Percentiles rank a stretch among this genome's conserved stretches.
Evolutionary conservation across 2,329 filamentous ascomycete genomes (phyloP).

Genomic region (Colletotrichum cuscutae): DNA sequence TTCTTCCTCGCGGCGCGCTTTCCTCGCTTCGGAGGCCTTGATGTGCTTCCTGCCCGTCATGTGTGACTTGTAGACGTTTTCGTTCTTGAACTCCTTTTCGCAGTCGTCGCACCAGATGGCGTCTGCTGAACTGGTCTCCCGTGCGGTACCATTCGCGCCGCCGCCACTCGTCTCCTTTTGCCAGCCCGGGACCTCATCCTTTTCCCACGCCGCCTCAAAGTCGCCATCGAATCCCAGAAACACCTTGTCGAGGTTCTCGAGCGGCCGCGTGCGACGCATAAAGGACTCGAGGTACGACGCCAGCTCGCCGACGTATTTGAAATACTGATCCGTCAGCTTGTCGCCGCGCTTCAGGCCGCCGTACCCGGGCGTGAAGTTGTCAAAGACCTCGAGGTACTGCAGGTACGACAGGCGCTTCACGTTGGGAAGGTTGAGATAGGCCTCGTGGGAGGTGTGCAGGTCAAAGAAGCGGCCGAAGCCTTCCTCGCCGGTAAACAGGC

Average conservation of each 20-base stretch:
- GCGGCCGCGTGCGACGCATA: conserved; percentile 82
- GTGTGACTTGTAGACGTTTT: conserved; percentile 93
- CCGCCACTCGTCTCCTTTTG: conserved; percentile 59
- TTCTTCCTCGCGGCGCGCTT: conserved; percentile 55
- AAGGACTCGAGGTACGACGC: conserved; percentile 89
- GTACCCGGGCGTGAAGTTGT: conserved; percentile 81
- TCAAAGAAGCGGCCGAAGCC: conserved; percentile 94
- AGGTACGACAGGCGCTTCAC: conserved; percentile 89
- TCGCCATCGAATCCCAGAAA: conserved; percentile 82
- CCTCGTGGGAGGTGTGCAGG: conserved; percentile 83
- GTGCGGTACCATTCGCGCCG: conserved; percentile 48
- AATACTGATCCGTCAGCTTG: conserved; percentile 93
- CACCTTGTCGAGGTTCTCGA: conserved; percentile 86
- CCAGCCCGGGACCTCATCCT: conserved; percentile 85
- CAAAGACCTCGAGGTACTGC: conserved; percentile 92
- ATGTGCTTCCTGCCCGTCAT: conserved; percentile 92
- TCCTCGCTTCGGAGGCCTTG: conserved; percentile 78
- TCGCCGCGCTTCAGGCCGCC: conserved; percentile 81
- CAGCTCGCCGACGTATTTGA: conserved; percentile 85
- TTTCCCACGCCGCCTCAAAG: conserved; percentile 85
- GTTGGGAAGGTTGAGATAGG: conserved; percentile 88
- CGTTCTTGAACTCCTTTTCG: conserved; percentile 94
- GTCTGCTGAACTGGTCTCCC: conserved; percentile 56
- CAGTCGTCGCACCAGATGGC: conserved; percentile 92
- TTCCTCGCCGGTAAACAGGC: conserved; percentile 96